Percentiles rank a stretch among this genome's conserved stretches.
phyloP scores from a whole-genome alignment of 306 rosid genomes.

The Malus sieversii region DNA sequence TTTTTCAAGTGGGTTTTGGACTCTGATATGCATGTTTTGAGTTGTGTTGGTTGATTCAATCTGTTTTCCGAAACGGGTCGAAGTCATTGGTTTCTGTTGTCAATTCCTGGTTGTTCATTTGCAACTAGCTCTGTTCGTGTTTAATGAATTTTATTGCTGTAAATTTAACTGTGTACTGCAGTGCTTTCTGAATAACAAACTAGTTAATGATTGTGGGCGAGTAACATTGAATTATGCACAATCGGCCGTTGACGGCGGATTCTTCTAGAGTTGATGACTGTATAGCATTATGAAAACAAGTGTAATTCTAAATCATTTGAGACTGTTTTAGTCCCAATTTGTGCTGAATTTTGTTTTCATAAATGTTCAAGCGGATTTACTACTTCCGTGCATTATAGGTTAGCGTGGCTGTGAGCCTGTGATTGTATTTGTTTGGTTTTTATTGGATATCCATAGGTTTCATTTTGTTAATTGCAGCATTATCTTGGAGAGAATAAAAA shows the following conservation, averaged over 20 bases:
- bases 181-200: too few relatives aligned
- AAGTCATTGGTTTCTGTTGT: background rate
- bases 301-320: background rate
- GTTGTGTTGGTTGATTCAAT: background rate
- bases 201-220: background rate
- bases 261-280: background rate
- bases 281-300: background rate
- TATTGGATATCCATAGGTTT: conserved; percentile 56
- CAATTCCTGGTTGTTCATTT: background rate
- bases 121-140: background rate
- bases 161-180: background rate
- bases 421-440: conserved; percentile 29
- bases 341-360: background rate
- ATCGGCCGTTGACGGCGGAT: background rate
- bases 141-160: background rate
- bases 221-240: background rate
- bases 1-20: background rate
- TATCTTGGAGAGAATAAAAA: conserved; percentile 50
- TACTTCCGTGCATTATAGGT: conserved; percentile 14
- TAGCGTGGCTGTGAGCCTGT: conserved; percentile 28
- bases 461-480: conserved; percentile 64
- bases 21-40: background rate
- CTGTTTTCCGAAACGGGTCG: background rate
- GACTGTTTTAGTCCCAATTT: background rate
- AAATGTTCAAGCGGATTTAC: background rate